Evolutionary conservation across 768 basidiomycete species (phyloP), one percentile per base, ranked within the genome.

Genomic region (Tricholoma sp.): DNA sequence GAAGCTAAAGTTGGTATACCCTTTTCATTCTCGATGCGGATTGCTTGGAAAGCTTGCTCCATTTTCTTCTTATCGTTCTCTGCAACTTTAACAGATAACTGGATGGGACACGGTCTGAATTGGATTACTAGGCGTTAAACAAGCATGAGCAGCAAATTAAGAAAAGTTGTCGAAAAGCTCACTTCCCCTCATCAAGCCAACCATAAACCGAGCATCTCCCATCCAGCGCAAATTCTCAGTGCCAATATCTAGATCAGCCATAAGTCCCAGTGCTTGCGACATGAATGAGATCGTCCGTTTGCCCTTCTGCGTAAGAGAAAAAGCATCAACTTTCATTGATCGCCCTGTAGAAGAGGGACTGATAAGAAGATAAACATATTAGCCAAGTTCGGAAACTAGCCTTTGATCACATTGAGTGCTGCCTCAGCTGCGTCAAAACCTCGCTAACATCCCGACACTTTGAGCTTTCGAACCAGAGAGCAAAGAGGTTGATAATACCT

Each of bases 161-260:
- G 57, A 52, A 52, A 46, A 41, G 7, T 22, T 29, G 12, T 24
- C 1, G 52, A 21, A 34, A 21, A 6, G 67, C 83, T 59, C 66
- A 90, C 90, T 64, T 69, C 86, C 89, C 50, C 82, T 77, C 3
- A 94, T 66, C 65, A 83, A 82, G 8, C 93, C 93, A 57, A 82
- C 73, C 29, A 86, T 67, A 69, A 95, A 95, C 8, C 93, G 85
- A 12, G 79, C 74, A 64, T 87, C 88, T 9, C 93, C 93, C 85
- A 95, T 86, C 86, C 89, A 94, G 8, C 91, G 82, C 41, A 94
- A 70, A 63, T 90, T 74, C 58, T 94, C 92, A 1, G 93, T 95
- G 55, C 88, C 88, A 47, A 90, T 71, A 71, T 94, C 92, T 39
- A 92, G 58, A 60, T 94, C 91, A 2, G 93, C 91, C 83, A 93